Percentiles rank a stretch among this genome's conserved stretches.
Conservation (phyloP, 331 rosid species). For the Saraca asoca region DNA sequence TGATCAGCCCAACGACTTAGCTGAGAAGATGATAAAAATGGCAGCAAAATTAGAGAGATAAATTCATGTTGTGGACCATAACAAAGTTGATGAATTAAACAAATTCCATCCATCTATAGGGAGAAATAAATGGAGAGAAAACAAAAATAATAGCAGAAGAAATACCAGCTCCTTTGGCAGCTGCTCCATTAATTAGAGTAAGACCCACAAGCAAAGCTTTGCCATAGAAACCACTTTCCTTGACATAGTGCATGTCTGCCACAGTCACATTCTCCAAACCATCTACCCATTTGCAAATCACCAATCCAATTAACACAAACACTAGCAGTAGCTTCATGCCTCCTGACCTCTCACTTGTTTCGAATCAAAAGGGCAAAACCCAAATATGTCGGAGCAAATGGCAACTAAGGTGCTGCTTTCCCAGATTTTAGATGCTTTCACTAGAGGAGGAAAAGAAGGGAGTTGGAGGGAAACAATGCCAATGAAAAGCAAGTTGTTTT, state of each 20-base stretch:
- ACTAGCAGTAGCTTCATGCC: conserved; percentile 35
- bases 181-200: conserved; percentile 51
- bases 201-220: conserved; percentile 52
- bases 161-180: conserved; percentile 62
- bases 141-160: conserved; percentile 2
- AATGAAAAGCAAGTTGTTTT: conserved; percentile 23
- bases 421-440: neutral
- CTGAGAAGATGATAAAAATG: conserved; percentile 9
- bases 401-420: conserved; percentile 21
- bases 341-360: conserved; percentile 25
- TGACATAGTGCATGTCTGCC: conserved; percentile 40
- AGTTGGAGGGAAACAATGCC: conserved; percentile 13
- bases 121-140: conserved; percentile 28
- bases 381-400: conserved; percentile 16
- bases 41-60: neutral
- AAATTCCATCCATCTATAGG: conserved; percentile 1
- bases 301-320: conserved; percentile 40
- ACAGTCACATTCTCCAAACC: conserved; percentile 43
- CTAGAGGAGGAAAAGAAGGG: conserved; percentile 19
- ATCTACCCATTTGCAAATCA: conserved; percentile 36
- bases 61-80: neutral
- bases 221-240: conserved; percentile 30
- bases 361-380: no score
- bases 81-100: neutral
- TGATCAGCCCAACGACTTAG: conserved; percentile 1